Conservation (phyloP, 495 filamentous ascomycete species). For the Pseudomonodictys pantanalensis region DNA sequence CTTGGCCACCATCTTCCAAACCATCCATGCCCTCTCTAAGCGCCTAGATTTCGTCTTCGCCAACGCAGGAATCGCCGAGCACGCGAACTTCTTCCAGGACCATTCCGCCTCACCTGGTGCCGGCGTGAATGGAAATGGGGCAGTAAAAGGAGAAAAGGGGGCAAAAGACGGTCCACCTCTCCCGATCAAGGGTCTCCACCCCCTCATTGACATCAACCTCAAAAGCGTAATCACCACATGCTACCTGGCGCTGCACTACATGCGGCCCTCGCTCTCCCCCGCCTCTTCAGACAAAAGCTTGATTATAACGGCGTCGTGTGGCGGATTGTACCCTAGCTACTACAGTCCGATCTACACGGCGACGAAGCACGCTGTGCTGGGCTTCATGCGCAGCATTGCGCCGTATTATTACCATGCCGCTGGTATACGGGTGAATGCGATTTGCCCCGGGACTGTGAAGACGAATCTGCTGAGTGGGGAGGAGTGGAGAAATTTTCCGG, state of each 20-base stretch:
- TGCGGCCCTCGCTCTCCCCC: slow-evolving; percentile 20
- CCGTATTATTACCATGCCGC: slow-evolving; percentile 18
- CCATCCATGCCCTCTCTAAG: slow-evolving; percentile 19
- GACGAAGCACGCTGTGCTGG: slow-evolving; percentile 36
- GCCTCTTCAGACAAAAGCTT: slow-evolving; percentile 26
- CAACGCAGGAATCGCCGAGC: slow-evolving; percentile 41
- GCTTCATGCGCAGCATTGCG: slow-evolving; percentile 36
- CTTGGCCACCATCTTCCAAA: slow-evolving; percentile 31
- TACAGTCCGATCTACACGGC: slow-evolving; percentile 35
- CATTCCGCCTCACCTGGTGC: background rate
- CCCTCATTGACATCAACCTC: slow-evolving; percentile 36
- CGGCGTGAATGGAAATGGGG: slow-evolving; percentile 4
- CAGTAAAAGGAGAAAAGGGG: background rate
- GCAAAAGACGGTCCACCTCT: slow-evolving; percentile 15
- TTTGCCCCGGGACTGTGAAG: slow-evolving; percentile 38
- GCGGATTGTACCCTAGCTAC: slow-evolving; percentile 31
- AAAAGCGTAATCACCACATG: slow-evolving; percentile 34
- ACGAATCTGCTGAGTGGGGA: slow-evolving; percentile 35
- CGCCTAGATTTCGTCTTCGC: slow-evolving; percentile 42
- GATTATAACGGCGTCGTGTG: slow-evolving; percentile 37
- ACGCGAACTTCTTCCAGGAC: slow-evolving; percentile 33
- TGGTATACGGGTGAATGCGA: slow-evolving; percentile 36
- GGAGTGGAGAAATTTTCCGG: slow-evolving; percentile 34
- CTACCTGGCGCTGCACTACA: slow-evolving; percentile 38
- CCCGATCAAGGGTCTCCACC: slow-evolving; percentile 13